Percentiles rank a stretch among this genome's conserved stretches.
phyloP scores from a whole-genome alignment of 345 rosid species.

The Reutealis trisperma region DNA sequence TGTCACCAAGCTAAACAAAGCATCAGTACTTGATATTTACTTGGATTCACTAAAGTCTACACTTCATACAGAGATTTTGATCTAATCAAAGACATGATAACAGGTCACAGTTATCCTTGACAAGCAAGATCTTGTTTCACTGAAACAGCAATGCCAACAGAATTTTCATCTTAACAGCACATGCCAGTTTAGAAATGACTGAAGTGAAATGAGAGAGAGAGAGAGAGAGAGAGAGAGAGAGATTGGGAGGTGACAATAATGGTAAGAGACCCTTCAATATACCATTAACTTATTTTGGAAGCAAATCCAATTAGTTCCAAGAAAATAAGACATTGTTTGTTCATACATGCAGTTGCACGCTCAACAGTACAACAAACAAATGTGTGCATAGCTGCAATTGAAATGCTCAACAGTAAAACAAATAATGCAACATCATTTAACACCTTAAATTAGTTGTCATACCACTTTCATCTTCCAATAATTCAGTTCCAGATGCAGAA shows the following conservation, averaged over 20 bases:
- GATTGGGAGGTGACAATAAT: no score
- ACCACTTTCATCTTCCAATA: slow-evolving; percentile 53
- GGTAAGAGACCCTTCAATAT: no score
- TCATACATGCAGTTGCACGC: no score
- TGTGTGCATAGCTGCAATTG: neutral
- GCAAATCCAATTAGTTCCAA: no score
- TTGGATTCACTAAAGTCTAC: neutral
- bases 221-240: no score
- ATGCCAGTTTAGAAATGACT: no score
- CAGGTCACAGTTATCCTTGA: neutral
- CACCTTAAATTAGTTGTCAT: slow-evolving; percentile 13
- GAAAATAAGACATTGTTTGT: no score
- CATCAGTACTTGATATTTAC: neutral
- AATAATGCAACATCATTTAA: neutral
- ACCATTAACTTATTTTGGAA: no score
- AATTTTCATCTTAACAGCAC: neutral
- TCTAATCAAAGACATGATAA: neutral
- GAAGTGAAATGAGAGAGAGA: no score
- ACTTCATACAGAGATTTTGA: neutral
- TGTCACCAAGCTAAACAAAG: neutral
- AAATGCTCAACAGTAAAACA: neutral
- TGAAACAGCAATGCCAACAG: neutral
- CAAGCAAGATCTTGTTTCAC: neutral
- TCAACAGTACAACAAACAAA: neutral
- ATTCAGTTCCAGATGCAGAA: slow-evolving; percentile 43